A percentile compares a stretch with the other conserved stretches of the same genome.
Evolutionary conservation across 345 rosid species (phyloP).

Genomic region (Crucihimalaya himalaica): DNA sequence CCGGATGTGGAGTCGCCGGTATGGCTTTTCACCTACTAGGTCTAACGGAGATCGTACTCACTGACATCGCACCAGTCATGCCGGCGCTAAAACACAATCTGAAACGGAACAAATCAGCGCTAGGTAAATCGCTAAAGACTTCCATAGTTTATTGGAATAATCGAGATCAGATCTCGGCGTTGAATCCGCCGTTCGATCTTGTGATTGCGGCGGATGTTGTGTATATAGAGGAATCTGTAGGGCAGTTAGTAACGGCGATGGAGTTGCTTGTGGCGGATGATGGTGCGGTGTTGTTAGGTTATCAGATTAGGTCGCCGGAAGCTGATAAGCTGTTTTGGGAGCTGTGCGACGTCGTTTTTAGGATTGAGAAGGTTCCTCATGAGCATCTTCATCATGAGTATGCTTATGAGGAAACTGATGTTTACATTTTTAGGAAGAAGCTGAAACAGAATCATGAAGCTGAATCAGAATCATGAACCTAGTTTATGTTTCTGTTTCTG

Average conservation of each 20-base stretch:
- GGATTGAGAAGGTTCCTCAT: constrained; percentile 74
- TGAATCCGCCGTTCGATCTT: constrained; percentile 75
- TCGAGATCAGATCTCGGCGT: constrained; percentile 56
- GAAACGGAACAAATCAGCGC: constrained; percentile 77
- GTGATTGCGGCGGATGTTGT: constrained; percentile 91
- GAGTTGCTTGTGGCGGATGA: constrained; percentile 65
- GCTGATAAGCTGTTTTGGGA: constrained; percentile 89
- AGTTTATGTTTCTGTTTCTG: not conserved
- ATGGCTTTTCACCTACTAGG: constrained; percentile 88
- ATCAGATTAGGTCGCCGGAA: constrained; percentile 86
- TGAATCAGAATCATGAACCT: constrained; percentile 19
- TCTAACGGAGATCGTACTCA: constrained; percentile 69
- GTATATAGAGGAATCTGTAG: constrained; percentile 73
- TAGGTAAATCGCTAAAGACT: constrained; percentile 60
- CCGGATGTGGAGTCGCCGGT: constrained; percentile 90
- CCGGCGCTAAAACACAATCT: constrained; percentile 90
- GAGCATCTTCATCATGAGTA: constrained; percentile 85
- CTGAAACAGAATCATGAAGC: constrained; percentile 20
- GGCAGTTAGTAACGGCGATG: constrained; percentile 68
- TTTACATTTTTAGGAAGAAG: constrained; percentile 74
- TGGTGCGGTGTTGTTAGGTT: constrained; percentile 73
- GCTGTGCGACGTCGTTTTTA: constrained; percentile 58
- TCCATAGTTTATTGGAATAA: constrained; percentile 73
- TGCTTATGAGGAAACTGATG: constrained; percentile 78
- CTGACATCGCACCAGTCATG: constrained; percentile 89